Evolutionary conservation across 139 green algal species (phyloP).

Genomic region (Auxenochlorella pyrenoidosa): DNA sequence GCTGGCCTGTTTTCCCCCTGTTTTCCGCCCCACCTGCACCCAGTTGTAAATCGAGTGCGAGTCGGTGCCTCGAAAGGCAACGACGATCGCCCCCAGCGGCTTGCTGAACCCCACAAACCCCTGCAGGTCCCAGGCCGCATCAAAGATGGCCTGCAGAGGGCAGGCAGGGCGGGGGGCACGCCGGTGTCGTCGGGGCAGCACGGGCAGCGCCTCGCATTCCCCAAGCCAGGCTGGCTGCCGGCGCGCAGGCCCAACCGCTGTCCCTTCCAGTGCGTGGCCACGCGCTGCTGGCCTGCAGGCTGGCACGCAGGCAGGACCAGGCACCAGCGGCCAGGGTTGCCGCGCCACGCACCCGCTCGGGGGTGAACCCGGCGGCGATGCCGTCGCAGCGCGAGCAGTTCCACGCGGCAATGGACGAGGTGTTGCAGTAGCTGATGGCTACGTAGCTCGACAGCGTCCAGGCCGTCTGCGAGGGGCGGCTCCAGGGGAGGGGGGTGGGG

Average conservation of each 20-base stretch:
- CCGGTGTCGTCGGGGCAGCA: no score
- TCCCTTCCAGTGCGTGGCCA: no score
- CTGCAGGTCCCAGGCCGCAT: conserved; percentile 77
- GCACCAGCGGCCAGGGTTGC: no score
- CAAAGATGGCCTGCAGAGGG: conserved; percentile 58
- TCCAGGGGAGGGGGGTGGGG: background rate
- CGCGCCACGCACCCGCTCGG: background rate
- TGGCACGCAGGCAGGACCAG: no score
- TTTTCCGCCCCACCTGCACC: background rate
- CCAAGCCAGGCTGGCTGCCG: background rate
- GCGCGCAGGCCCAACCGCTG: background rate
- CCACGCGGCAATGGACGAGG: conserved; percentile 64
- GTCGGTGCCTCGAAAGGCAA: conserved; percentile 84
- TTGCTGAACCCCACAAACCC: conserved; percentile 74
- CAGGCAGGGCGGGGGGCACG: background rate
- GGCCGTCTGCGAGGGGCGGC: conserved; percentile 16
- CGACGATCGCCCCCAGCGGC: conserved; percentile 62
- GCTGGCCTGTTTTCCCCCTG: no score
- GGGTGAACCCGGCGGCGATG: conserved; percentile 27
- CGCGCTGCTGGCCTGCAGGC: no score
- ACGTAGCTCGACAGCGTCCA: conserved; percentile 57
- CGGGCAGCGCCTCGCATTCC: no score
- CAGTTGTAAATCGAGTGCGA: conserved; percentile 63
- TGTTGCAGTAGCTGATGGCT: conserved; percentile 76
- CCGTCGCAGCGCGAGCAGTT: conserved; percentile 76